Evolutionary conservation across 2,329 filamentous ascomycete genomes (phyloP).

Genomic region (Cercospora sp.): DNA sequence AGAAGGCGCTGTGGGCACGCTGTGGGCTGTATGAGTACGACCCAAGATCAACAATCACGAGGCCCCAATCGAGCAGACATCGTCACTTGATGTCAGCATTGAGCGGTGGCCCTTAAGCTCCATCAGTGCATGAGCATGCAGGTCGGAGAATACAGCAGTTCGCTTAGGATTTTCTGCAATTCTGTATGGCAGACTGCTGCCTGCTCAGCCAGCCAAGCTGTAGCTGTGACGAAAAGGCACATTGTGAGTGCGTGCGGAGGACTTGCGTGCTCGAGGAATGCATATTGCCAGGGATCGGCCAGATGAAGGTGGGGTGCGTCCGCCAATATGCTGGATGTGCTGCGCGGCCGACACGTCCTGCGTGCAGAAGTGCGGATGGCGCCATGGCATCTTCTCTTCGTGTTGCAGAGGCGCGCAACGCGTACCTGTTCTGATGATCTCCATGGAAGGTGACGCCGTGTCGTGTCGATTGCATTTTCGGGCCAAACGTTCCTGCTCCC

Average conservation of each 20-base stretch:
- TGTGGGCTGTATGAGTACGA: neutral
- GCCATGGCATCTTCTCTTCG: neutral
- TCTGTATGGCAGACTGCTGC: neutral
- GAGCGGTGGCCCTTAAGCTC: neutral
- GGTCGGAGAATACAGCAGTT: slow-evolving; percentile 17
- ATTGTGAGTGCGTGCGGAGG: neutral
- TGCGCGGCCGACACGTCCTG: neutral
- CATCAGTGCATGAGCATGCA: neutral
- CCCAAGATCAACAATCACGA: neutral
- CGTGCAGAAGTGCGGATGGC: neutral
- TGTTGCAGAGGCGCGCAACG: neutral
- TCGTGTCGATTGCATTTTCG: neutral
- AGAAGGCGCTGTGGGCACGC: neutral
- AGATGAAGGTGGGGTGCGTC: neutral
- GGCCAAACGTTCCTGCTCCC: neutral
- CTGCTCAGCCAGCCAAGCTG: neutral
- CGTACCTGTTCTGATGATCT: neutral
- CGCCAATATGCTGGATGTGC: neutral
- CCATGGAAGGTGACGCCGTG: neutral
- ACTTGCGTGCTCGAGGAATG: slow-evolving; percentile 2
- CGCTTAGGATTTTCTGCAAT: slow-evolving; percentile 2
- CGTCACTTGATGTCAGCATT: neutral
- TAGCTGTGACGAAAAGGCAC: neutral
- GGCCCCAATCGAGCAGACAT: neutral
- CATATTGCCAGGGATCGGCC: neutral